Base-by-base conservation (phyloP, 495 filamentous ascomycete species). In the Penicillium bovifimosum region DNA sequence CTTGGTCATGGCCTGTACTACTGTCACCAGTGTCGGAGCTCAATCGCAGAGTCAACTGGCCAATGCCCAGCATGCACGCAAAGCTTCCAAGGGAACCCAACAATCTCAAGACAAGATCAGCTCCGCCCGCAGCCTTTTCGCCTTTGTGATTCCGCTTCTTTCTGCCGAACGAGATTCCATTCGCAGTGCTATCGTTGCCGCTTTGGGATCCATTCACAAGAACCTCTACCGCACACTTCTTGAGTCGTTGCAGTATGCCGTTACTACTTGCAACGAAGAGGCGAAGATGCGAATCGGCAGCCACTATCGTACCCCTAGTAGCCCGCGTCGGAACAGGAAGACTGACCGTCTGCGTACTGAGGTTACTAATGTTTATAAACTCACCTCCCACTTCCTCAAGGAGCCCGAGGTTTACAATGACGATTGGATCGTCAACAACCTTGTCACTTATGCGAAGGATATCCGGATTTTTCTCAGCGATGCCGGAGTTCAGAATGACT, bases 1-100 rank as follows among this genome's bases (percentile, higher is more conserved):
- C 64, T 78, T 99, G 36, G 88, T 95, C 39, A 95, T 97, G 70
- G 95, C 95, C 6, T 99, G 95, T 65, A 95, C 91, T 8, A 99
- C 95, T 0, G 76, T 99, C 26, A 91, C 86, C 27, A 92, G 90
- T 52, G 82, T 89, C 14, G 91, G 91, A 14, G 82, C 77, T 14
- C 76, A 80, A 28, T 82, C 80, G 36, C 82, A 79, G 58, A 81
- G 61, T 58, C 80, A 70, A 58, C 63, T 75, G 29, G 79, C 70
- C 38, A 79, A 82, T 55, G 76, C 79, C n/a, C 89, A 95, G 58
- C 91, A 98, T 65, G 80, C 81, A 5, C 82, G 93, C 33, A 96
- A 91, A 64, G 79, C 77, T 7, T 97, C 93, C 5, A 95, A 88
- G 66, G 78, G 84, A 32, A 75, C 80, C 6, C 82, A 81, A 39